A percentile compares a stretch with the other conserved stretches of the same genome.
phyloP scores from a whole-genome alignment of 305 asterid species.

The Galium porrigens region DNA sequence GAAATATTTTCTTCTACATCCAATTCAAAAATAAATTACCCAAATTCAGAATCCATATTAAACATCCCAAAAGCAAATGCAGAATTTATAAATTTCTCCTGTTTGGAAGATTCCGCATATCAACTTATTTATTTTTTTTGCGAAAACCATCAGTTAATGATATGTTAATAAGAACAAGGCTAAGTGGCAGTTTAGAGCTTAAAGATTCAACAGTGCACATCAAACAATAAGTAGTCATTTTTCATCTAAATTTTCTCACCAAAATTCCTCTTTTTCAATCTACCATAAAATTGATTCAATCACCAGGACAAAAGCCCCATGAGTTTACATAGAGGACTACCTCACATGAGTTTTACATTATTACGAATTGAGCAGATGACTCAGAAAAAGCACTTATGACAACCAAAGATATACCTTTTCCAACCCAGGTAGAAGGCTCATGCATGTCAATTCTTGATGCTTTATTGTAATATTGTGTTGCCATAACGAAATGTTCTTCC shows the following conservation, averaged over 20 bases:
- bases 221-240: not conserved
- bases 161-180: not conserved
- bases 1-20: not conserved
- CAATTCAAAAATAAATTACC: not conserved
- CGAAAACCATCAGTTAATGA: not conserved
- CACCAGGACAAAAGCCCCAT: not conserved
- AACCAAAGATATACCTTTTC: constrained; percentile 50
- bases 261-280: not conserved
- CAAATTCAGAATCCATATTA: not conserved
- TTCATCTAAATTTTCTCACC: not conserved
- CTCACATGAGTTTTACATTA: not conserved
- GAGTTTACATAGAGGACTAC: not conserved
- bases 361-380: not conserved
- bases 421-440: constrained; percentile 99
- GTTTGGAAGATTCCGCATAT: not conserved
- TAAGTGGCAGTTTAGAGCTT: not conserved
- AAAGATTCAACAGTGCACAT: not conserved
- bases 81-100: not conserved
- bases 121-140: too few species aligned
- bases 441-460: constrained; percentile 97
- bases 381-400: not conserved
- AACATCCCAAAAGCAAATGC: not conserved
- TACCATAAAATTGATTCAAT: not conserved
- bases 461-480: constrained; percentile 84
- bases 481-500: constrained; percentile 75